These are phyloP conservation scores for Boletus subcaerulescens DNA, from an alignment of 768 basidiomycete species.

Conservation along the genomic window DNA sequence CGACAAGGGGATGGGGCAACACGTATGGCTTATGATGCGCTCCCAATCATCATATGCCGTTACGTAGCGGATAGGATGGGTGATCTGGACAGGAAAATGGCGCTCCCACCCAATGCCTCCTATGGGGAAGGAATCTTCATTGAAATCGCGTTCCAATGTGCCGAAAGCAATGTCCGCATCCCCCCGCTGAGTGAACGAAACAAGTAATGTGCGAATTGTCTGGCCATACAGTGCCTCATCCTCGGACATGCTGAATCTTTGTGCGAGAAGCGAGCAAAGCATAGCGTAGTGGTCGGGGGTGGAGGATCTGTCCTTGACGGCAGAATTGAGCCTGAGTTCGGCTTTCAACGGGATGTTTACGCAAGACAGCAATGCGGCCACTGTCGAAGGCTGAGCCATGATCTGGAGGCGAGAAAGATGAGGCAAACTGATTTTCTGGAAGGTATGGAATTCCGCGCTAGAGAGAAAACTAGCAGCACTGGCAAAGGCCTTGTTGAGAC, in stretches of 20 bases:
- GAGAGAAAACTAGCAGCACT: not conserved
- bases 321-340: not conserved
- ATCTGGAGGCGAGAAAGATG: not conserved
- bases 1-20: too few relatives aligned
- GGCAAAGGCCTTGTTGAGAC: slow-evolving; percentile 33
- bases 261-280: not conserved
- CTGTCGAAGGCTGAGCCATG: not conserved
- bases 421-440: not conserved
- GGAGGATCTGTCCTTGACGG: too few relatives aligned
- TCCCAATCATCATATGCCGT: too few relatives aligned
- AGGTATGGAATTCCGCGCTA: not conserved
- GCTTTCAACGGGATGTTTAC: not conserved
- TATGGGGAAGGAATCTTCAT: too few relatives aligned
- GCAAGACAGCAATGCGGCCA: not conserved
- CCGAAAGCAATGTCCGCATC: not conserved
- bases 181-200: not conserved
- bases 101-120: too few relatives aligned
- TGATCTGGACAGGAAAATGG: not conserved
- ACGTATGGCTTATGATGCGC: too few relatives aligned
- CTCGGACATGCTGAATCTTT: not conserved
- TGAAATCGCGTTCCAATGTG: not conserved
- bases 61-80: too few relatives aligned
- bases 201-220: not conserved
- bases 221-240: not conserved
- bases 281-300: not conserved